Evolutionary conservation across 306 rosid species (phyloP), one percentile per base, ranked within the genome.

Genomic region (Canavalia gladiata): DNA sequence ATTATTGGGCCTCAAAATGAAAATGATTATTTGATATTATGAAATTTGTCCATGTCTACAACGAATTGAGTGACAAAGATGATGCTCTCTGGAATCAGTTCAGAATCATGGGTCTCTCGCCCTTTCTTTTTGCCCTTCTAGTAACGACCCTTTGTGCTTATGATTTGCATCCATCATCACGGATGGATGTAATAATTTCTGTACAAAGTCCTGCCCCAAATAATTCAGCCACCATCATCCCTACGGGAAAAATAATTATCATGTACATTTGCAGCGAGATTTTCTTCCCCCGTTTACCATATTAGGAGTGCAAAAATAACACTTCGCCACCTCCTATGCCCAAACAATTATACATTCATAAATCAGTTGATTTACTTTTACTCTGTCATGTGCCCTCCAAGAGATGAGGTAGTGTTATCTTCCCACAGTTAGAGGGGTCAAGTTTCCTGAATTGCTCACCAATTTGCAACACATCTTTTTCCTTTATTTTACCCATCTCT

Each of bases 401-500:
- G 43, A 94, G 82, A 90, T 82, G 85, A 68, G 90, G 92, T 30
- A 94, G 77, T n/a, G 95, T 94, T 69, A 94, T 91, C 90, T 91
- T 91, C 74, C 98, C 98, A 7, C 88, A 89, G 68, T 94, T 86
- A 74, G 88, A 88, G 2, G 79, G 86, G 13, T 94, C 98, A 65
- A 89, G 90, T 89, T 83, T 90, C 30, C 81, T 83, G 89, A 94
- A 94, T 68, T 91, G 94, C 18, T 89, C 75, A 77, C 91, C 90
- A 39, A 91, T 91, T 81, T 82, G 87, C 87, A 84, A 4, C 60
- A 94, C 54, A 84, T 94, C 97, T 72, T 89, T 89, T 65, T 94
- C 95, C 45, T 63, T 82, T 80, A 94, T 91, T 86, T 87, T 94
- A 30, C 92, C 97, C 98, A 94, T 94, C 88, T 94, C 98, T 83